These are phyloP conservation scores for Pleochaeta shiraiana DNA, from an alignment of 2,329 filamentous ascomycete genomes.

Conservation along the genomic window DNA sequence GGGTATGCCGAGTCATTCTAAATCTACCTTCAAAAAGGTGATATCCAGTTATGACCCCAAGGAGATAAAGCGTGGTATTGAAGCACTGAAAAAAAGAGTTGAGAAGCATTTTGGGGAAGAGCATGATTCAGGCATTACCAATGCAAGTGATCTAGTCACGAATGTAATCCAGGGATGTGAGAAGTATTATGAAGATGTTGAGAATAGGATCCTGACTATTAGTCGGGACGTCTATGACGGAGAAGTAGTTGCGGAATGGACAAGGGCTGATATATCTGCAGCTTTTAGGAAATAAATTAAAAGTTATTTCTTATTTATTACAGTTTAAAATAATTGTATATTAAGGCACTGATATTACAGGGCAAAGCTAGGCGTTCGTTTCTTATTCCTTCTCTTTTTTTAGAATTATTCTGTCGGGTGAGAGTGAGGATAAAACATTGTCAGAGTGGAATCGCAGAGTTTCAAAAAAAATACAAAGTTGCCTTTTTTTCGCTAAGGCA, in stretches of 20 bases:
- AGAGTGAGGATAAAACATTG: too few species aligned
- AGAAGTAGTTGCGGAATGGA: conserved; percentile 43
- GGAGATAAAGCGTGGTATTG: conserved; percentile 77
- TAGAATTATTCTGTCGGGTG: too few species aligned
- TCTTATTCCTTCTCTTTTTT: too few species aligned
- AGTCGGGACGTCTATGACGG: conserved; percentile 42
- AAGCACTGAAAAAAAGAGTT: conserved; percentile 70
- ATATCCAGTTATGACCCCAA: conserved; percentile 59
- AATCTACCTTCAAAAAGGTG: conserved; percentile 67
- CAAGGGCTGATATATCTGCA: conserved; percentile 36
- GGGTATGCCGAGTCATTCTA: conserved; percentile 62
- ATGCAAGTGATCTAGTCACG: conserved; percentile 26
- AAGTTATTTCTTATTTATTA: background rate
- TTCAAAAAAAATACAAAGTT: too few species aligned
- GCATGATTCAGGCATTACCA: conserved; percentile 38
- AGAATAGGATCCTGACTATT: conserved; percentile 35
- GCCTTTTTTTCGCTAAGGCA: too few species aligned
- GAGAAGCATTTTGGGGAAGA: conserved; percentile 95
- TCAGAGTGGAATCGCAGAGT: too few species aligned
- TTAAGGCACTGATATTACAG: too few species aligned
- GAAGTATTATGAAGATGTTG: conserved; percentile 37
- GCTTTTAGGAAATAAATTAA: conserved; percentile 24
- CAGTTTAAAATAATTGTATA: too few species aligned
- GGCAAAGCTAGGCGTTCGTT: too few species aligned
- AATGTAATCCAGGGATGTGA: conserved; percentile 39